Base-by-base conservation (phyloP, 1,284 basidiomycete species). In the Golubevia sp. region DNA sequence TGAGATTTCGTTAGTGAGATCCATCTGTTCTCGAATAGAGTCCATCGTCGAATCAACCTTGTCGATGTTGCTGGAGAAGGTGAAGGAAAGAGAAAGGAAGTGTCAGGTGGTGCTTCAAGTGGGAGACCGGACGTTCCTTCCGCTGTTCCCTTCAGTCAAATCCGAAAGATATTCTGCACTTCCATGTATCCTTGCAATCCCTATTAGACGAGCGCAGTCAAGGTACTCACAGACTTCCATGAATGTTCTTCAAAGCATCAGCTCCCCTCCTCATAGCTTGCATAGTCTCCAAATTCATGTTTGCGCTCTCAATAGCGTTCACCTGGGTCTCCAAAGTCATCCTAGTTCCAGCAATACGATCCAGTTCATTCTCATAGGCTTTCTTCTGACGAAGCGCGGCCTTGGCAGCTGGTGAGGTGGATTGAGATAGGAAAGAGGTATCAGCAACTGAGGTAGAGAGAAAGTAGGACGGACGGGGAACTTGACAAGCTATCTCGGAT, bases 211-310 rank as follows among this genome's bases (percentile, higher is more conserved):
- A 58, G 59, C 55, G 11, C 8, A 27, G 11, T 21, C 27, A 6
- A 55, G 25, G 2, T 24, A 70, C 65, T 23, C 48, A 65, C 63
- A 98, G 88, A 78, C 90, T 91, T 61, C 91, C 91, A 80, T 99
- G 97, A 64, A 99, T 98, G 55, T 89, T 88, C 86, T 92, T 92
- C 84, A 99, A 88, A 18, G 92, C 97, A 69, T 92, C 90, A 0
- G 94, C 89, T 50, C 93, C 97, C 85, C 93, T 92, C 90, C 94
- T 95, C 94, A 99, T 98, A 26, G 93, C 95, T 26, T 89, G 87
- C 92, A 99, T 95, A 27, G 94, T 98, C 88, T 98, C 95, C 79
- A 93, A 91, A 85, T 99, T 99, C 86, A 99, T 89, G 86, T 98
- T 99, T 56, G 97, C 97, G 21, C 92, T 94, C 85, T 99, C 97